Percentiles rank a stretch among this genome's conserved stretches.
These are phyloP conservation scores for Kingdonia uniflora DNA, from an alignment of 164 flowering plant species.

Conservation along the genomic window DNA sequence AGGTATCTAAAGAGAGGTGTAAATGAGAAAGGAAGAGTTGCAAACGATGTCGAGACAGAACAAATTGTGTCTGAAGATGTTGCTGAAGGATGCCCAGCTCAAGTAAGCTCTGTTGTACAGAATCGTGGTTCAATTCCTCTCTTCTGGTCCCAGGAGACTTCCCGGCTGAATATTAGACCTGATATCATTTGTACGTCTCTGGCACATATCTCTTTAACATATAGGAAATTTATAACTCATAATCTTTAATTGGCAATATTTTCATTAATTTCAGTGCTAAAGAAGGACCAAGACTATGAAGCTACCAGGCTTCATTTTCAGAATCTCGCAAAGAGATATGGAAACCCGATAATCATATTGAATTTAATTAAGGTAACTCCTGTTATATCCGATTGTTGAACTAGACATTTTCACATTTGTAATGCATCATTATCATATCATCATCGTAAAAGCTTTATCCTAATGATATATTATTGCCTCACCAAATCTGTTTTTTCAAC, in stretches of 20 bases:
- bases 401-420: not conserved
- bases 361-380: constrained; percentile 80
- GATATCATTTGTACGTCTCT: constrained; percentile 66
- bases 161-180: constrained; percentile 76
- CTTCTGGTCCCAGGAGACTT: constrained; percentile 98
- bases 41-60: constrained; percentile 99
- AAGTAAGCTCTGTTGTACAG: constrained; percentile 87
- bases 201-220: not conserved
- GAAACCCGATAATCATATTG: constrained; percentile 77
- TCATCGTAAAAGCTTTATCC: too few species aligned
- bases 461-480: too few species aligned
- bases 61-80: constrained; percentile 82
- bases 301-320: constrained; percentile 91
- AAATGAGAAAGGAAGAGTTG: constrained; percentile 88
- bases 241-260: constrained; percentile 9
- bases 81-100: constrained; percentile 43
- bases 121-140: constrained; percentile 95
- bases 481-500: too few species aligned
- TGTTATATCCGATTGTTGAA: not conserved
- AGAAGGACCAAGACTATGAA: constrained; percentile 59
- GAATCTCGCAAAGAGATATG: constrained; percentile 86
- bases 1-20: constrained; percentile 97
- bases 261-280: constrained; percentile 50
- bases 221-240: not conserved
- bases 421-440: not conserved